Percentiles rank a stretch among this genome's conserved stretches.
Evolutionary conservation across 106 monocot genomes (phyloP).

Genomic region (Dendrobium chrysotoxum): DNA sequence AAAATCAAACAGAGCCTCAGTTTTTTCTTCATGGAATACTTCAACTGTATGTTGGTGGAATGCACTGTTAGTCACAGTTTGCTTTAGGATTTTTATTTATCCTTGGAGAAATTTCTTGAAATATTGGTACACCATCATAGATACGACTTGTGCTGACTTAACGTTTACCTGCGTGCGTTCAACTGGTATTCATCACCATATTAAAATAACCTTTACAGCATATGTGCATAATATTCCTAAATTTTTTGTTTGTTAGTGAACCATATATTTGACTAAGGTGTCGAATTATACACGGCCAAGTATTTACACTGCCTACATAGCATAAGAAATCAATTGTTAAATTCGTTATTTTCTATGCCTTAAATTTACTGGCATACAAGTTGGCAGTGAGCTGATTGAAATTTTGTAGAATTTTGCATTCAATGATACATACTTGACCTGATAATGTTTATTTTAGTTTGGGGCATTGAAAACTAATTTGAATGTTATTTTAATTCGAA

Average conservation of each 20-base stretch:
- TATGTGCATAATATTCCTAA: not conserved
- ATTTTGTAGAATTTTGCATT: no score
- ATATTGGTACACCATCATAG: not conserved
- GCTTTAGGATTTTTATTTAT: not conserved
- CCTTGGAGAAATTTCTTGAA: not conserved
- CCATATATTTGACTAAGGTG: not conserved
- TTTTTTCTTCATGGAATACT: not conserved
- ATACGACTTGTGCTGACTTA: not conserved
- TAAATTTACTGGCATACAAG: not conserved
- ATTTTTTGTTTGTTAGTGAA: not conserved
- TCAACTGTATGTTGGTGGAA: not conserved
- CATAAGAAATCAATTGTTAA: no score
- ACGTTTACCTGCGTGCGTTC: not conserved
- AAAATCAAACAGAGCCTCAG: not conserved
- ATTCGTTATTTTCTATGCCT: no score
- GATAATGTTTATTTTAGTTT: no score
- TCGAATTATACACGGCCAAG: not conserved
- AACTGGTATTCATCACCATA: not conserved
- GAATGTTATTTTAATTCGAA: no score
- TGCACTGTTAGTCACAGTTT: not conserved
- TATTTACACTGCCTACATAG: not conserved
- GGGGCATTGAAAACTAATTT: no score
- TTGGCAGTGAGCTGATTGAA: not conserved
- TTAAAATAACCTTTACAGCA: not conserved
- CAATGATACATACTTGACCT: no score